Conservation (phyloP, 2,329 filamentous ascomycete genomes). For the Zarea fungicola region DNA sequence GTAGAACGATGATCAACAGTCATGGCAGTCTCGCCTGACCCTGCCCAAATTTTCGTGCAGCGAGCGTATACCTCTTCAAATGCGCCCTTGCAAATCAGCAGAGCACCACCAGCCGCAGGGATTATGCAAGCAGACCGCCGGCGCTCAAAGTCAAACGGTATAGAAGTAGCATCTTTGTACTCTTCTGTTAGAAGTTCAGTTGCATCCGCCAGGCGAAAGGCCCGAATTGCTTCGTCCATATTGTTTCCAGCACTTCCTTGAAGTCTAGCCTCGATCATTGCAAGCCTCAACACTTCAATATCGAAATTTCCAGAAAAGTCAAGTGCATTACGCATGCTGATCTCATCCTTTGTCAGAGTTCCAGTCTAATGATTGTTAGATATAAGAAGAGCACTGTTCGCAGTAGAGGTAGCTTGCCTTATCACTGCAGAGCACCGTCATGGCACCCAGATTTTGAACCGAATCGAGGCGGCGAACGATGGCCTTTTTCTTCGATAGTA, state of each 20-base stretch:
- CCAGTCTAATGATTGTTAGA: conserved; percentile 17
- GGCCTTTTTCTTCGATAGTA: conserved; percentile 29
- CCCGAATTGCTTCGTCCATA: conserved; percentile 23
- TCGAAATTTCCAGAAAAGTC: conserved; percentile 18
- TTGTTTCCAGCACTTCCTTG: conserved; percentile 24
- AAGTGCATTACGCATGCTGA: conserved; percentile 21
- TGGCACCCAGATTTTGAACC: conserved; percentile 26
- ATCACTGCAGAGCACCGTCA: conserved; percentile 26
- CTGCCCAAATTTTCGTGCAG: conserved; percentile 18
- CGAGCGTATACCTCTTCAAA: conserved; percentile 24
- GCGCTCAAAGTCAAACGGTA: conserved; percentile 24
- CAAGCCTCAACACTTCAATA: conserved; percentile 21
- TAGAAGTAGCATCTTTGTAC: conserved; percentile 19
- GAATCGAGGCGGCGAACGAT: conserved; percentile 30
- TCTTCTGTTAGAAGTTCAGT: conserved; percentile 16
- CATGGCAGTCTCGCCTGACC: conserved; percentile 15
- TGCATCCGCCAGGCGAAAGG: conserved; percentile 13
- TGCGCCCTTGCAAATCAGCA: conserved; percentile 26
- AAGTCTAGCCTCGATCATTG: conserved; percentile 21
- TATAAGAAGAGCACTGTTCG: too few relatives aligned
- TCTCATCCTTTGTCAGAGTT: conserved; percentile 25
- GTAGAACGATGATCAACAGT: conserved; percentile 15
- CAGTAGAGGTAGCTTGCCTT: conserved; percentile 22
- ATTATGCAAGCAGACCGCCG: conserved; percentile 21
- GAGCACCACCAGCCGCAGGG: conserved; percentile 19